phyloP scores from a whole-genome alignment of 805 yeast species.

The Pichia exigua region DNA sequence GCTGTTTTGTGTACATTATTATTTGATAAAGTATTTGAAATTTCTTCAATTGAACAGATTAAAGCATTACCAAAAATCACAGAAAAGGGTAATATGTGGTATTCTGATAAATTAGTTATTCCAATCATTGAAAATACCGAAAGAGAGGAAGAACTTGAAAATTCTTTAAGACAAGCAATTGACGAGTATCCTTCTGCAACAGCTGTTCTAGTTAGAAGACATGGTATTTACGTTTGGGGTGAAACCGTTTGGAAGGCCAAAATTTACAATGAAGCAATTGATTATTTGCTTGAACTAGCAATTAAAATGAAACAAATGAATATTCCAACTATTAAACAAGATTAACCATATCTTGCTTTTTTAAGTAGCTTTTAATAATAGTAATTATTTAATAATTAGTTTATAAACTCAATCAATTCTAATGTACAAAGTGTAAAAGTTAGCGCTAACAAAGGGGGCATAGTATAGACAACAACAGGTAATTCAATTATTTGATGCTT shows the following conservation, averaged over 20 bases:
- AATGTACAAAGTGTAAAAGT: background rate
- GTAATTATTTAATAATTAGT: background rate
- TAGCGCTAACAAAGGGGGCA: background rate
- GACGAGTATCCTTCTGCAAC: conserved; percentile 66
- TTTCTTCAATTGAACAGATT: conserved; percentile 81
- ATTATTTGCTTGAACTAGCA: conserved; percentile 78
- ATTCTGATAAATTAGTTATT: conserved; percentile 66
- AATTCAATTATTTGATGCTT: background rate
- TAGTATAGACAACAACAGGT: no score
- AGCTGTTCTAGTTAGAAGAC: conserved; percentile 86
- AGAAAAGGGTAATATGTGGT: conserved; percentile 61
- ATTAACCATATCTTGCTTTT: background rate
- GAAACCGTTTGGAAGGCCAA: conserved; percentile 88
- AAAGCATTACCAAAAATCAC: conserved; percentile 76
- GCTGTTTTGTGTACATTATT: conserved; percentile 78
- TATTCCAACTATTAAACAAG: conserved; percentile 38
- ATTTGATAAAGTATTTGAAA: conserved; percentile 62
- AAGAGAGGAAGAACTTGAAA: conserved; percentile 76
- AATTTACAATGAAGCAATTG: conserved; percentile 86
- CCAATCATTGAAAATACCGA: conserved; percentile 92
- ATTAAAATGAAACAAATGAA: conserved; percentile 72
- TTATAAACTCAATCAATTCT: background rate
- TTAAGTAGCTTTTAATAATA: background rate
- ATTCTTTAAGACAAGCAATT: conserved; percentile 55
- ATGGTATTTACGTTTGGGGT: conserved; percentile 97